Conservation (phyloP, 495 filamentous ascomycete species). For the Parathielavia appendiculata region DNA sequence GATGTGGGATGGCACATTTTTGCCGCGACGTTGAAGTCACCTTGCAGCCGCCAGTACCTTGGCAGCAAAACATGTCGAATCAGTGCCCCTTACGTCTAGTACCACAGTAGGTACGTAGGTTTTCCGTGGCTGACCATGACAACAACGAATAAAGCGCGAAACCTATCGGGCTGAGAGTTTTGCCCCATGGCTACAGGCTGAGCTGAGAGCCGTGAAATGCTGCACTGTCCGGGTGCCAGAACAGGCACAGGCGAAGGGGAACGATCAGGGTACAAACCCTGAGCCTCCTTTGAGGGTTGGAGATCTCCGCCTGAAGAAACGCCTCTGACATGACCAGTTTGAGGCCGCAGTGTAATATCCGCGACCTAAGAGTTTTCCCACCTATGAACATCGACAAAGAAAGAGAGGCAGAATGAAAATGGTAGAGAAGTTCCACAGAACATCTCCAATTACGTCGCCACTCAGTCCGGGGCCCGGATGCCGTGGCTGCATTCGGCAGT, state of each 20-base stretch:
- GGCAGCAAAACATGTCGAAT: no score
- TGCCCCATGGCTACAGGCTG: no score
- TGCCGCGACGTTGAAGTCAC: no score
- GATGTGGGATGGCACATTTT: no score
- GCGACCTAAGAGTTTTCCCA: background rate
- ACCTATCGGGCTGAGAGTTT: no score
- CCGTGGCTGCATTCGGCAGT: slow-evolving; percentile 30
- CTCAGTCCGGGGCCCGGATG: slow-evolving; percentile 10
- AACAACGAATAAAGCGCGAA: no score
- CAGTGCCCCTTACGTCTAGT: no score
- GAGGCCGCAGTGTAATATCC: background rate
- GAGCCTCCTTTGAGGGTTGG: background rate
- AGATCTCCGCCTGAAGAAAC: background rate
- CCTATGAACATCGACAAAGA: slow-evolving; percentile 2
- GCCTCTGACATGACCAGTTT: background rate
- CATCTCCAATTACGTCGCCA: background rate
- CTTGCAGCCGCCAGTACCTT: no score
- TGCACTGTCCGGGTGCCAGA: no score
- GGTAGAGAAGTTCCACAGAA: slow-evolving; percentile 1
- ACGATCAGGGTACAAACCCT: background rate
- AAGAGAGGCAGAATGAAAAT: background rate
- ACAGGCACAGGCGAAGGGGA: background rate
- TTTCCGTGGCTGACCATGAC: no score
- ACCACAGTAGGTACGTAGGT: no score
- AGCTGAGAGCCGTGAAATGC: no score